These are phyloP conservation scores for Cardiosporidium cionae DNA, from an alignment of 169 alveolate genomes.

Conservation along the genomic window DNA sequence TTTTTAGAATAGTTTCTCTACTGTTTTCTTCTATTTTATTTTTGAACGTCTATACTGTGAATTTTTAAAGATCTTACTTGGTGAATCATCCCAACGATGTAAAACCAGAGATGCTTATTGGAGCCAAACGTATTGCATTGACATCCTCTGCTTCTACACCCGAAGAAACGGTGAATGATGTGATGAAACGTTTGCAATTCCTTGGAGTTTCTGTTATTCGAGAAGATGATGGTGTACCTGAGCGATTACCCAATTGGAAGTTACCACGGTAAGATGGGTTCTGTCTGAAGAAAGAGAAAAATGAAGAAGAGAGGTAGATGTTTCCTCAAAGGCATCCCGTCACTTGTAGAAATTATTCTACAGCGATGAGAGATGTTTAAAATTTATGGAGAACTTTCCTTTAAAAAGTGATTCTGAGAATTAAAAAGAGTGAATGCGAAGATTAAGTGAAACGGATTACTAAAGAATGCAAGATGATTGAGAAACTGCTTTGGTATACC, in stretches of 20 bases:
- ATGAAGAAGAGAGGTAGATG: no score
- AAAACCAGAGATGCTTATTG: conserved; percentile 39
- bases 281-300: no score
- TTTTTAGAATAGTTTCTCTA: not conserved
- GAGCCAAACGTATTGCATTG: conserved; percentile 46
- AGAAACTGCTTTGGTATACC: no score
- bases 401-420: no score
- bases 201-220: conserved; percentile 25
- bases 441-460: no score
- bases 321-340: no score
- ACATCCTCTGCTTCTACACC: conserved; percentile 74
- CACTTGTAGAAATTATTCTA: no score
- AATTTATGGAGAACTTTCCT: no score
- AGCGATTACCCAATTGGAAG: conserved; percentile 64
- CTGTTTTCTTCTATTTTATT: not conserved
- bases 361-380: no score
- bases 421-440: no score
- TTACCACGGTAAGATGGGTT: conserved; percentile 55
- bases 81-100: conserved; percentile 45
- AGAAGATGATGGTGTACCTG: conserved; percentile 46
- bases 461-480: no score
- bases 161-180: conserved; percentile 51
- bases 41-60: no score
- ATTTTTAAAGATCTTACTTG: conserved; percentile 41
- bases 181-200: conserved; percentile 6